phyloP scores from a whole-genome alignment of 2,329 filamentous ascomycete genomes.

The Cyclaneusma minus region DNA sequence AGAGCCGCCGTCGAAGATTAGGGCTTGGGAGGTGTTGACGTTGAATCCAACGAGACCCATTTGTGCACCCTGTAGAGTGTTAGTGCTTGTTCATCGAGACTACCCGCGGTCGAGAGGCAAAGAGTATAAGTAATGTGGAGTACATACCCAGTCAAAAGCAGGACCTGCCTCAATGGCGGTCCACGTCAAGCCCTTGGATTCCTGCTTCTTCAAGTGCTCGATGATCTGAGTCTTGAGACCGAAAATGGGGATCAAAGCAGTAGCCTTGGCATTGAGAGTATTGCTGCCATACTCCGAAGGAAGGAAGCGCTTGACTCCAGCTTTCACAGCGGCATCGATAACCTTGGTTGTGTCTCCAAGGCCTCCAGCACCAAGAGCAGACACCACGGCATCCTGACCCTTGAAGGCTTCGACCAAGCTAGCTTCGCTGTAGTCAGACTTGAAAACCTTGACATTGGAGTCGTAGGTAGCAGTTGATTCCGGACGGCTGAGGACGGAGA shows the following conservation, averaged over 20 bases:
- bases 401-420: constrained; percentile 11
- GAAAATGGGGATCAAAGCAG: constrained; percentile 11
- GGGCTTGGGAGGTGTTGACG: constrained; percentile 15
- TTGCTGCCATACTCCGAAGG: constrained; percentile 37
- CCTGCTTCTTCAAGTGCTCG: constrained; percentile 14
- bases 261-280: constrained; percentile 12
- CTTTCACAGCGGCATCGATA: constrained; percentile 38
- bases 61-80: constrained; percentile 11
- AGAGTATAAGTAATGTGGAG: constrained; percentile 9
- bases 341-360: constrained; percentile 32
- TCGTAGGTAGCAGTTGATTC: constrained; percentile 12
- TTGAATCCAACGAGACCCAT: constrained; percentile 20
- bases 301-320: constrained; percentile 42
- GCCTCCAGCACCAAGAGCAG: constrained; percentile 22
- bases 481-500: constrained; percentile 19
- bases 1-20: constrained; percentile 18
- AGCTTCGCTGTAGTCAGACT: constrained; percentile 6
- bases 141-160: constrained; percentile 8
- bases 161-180: constrained; percentile 18
- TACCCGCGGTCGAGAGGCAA: constrained; percentile 19
- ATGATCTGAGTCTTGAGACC: too few species aligned
- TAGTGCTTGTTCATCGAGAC: constrained; percentile 13
- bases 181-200: constrained; percentile 12
- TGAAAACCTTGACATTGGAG: constrained; percentile 9
- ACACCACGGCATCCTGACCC: constrained; percentile 25